phyloP scores from a whole-genome alignment of 2,329 filamentous ascomycete genomes.

The Fusarium sp. region DNA sequence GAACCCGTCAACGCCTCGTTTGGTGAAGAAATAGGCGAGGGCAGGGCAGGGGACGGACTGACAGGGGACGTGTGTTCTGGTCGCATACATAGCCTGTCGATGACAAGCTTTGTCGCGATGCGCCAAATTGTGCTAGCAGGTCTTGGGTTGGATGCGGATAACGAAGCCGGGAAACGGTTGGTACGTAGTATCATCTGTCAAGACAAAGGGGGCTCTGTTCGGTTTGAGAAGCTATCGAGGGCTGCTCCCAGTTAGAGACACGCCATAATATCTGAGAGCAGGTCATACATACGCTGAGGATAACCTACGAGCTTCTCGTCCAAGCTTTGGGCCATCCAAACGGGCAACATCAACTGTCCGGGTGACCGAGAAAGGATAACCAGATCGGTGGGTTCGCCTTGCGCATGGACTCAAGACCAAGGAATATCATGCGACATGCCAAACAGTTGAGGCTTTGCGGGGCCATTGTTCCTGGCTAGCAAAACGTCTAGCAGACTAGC shows the following conservation, averaged over 20 bases:
- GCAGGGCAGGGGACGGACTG: slow-evolving; percentile 7
- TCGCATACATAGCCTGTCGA: not conserved
- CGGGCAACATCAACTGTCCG: slow-evolving; percentile 1
- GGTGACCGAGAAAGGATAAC: slow-evolving; percentile 1
- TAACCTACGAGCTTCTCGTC: not conserved
- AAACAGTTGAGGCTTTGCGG: slow-evolving; percentile 13
- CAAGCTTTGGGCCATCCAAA: not conserved
- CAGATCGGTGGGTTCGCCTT: slow-evolving; percentile 12
- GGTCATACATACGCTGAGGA: not conserved
- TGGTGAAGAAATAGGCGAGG: slow-evolving; percentile 18
- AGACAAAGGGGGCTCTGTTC: not conserved
- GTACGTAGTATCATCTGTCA: not conserved
- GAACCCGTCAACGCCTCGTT: slow-evolving; percentile 22
- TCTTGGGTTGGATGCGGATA: slow-evolving; percentile 5
- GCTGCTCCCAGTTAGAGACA: slow-evolving; percentile 1
- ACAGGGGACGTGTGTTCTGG: slow-evolving; percentile 20
- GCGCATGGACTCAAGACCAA: not conserved
- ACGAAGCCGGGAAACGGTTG: not conserved
- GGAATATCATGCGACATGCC: slow-evolving; percentile 20
- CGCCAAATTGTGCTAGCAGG: not conserved
- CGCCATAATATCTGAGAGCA: slow-evolving; percentile 15
- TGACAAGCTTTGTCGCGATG: slow-evolving; percentile 2
- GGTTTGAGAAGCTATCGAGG: not conserved
- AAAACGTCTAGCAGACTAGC: not conserved
- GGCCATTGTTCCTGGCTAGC: not conserved